Evolutionary conservation across 768 basidiomycete genomes (phyloP).

Genomic region (Boletus insuetus): DNA sequence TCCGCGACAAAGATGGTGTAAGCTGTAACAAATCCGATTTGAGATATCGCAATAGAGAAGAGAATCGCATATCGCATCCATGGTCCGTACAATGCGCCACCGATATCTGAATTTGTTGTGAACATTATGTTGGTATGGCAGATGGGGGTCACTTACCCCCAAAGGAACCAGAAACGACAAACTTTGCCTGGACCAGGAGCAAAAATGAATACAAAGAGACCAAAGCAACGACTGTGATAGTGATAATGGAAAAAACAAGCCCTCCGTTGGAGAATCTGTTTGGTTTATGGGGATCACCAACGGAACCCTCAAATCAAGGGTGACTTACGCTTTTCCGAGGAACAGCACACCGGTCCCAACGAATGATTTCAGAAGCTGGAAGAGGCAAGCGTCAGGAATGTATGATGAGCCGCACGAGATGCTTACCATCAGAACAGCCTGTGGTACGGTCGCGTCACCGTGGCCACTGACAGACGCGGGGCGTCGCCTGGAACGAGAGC

Average conservation of each 20-base stretch:
- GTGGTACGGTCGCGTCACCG: conserved; percentile 87
- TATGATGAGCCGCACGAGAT: background rate
- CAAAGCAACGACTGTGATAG: conserved; percentile 76
- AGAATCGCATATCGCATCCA: conserved; percentile 93
- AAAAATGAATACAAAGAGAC: conserved; percentile 94
- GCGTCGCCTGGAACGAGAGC: conserved; percentile 54
- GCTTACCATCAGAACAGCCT: conserved; percentile 90
- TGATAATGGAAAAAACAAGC: conserved; percentile 79
- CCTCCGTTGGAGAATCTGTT: conserved; percentile 93
- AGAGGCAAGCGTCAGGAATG: background rate
- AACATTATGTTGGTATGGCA: background rate
- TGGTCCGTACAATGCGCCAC: conserved; percentile 85
- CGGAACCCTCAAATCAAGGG: background rate
- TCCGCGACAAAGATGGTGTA: conserved; percentile 97
- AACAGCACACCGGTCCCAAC: conserved; percentile 96
- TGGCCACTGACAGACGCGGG: conserved; percentile 55
- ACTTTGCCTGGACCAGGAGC: conserved; percentile 82
- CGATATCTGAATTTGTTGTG: conserved; percentile 64
- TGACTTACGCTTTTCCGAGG: conserved; percentile 80
- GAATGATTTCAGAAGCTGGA: conserved; percentile 85
- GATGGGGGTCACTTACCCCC: conserved; percentile 58
- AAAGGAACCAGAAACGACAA: conserved; percentile 87
- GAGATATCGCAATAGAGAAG: conserved; percentile 82
- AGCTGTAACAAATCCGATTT: conserved; percentile 83
- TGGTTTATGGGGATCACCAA: conserved; percentile 3